phyloP scores from a whole-genome alignment of 495 filamentous ascomycete genomes.

The Aspergillus conjunctus region DNA sequence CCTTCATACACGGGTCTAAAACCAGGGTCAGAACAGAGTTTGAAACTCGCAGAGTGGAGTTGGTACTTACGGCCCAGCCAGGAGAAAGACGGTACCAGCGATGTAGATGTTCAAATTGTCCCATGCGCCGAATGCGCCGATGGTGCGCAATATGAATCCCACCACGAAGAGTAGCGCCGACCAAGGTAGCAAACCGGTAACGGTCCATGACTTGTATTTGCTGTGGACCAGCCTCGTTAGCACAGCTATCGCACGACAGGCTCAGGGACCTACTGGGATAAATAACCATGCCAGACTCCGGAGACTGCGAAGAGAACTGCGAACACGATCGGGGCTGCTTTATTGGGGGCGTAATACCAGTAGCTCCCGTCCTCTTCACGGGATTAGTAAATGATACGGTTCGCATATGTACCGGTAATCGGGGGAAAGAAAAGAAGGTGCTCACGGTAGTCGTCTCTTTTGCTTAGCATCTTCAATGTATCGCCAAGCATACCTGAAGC shows the following conservation, averaged over 20 bases:
- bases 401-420: background rate
- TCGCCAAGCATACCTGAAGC: no score
- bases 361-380: slow-evolving; percentile 51
- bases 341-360: slow-evolving; percentile 76
- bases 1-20: slow-evolving; percentile 70
- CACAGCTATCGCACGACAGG: background rate
- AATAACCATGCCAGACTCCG: slow-evolving; percentile 59
- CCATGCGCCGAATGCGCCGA: slow-evolving; percentile 61
- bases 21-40: slow-evolving; percentile 3
- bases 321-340: slow-evolving; percentile 69
- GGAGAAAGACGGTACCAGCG: slow-evolving; percentile 60
- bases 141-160: slow-evolving; percentile 60
- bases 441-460: slow-evolving; percentile 26
- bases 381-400: slow-evolving; percentile 16
- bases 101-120: slow-evolving; percentile 60
- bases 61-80: slow-evolving; percentile 62
- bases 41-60: background rate
- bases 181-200: slow-evolving; percentile 58
- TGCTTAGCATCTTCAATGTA: slow-evolving; percentile 16
- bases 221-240: slow-evolving; percentile 22
- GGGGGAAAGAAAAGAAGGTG: background rate
- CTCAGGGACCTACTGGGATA: slow-evolving; percentile 54
- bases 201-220: slow-evolving; percentile 52
- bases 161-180: slow-evolving; percentile 52
- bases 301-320: slow-evolving; percentile 64